Conservation (phyloP, 2,329 filamentous ascomycete genomes). For the Zasmidium citrigriseum region DNA sequence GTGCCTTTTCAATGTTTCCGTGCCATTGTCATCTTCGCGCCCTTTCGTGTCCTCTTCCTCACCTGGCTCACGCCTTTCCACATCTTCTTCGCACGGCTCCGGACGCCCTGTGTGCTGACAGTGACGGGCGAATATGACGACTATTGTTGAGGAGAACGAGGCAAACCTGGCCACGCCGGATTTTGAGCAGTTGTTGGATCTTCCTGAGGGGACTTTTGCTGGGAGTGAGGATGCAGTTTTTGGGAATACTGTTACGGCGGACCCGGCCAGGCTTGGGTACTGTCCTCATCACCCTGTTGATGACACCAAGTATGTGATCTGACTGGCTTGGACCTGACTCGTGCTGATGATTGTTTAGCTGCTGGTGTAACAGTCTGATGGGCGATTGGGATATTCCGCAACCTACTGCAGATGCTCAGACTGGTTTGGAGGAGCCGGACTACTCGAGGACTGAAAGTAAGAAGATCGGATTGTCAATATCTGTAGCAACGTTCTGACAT, state of each 20-base stretch:
- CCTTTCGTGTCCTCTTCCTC: slow-evolving; percentile 3
- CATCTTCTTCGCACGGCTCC: too few species aligned
- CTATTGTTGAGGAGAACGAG: slow-evolving; percentile 18
- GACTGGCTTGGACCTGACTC: background rate
- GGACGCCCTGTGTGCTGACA: slow-evolving; percentile 1
- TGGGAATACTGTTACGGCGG: background rate
- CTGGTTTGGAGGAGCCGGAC: slow-evolving; percentile 27
- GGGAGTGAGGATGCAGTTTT: slow-evolving; percentile 8
- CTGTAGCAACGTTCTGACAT: slow-evolving; percentile 10
- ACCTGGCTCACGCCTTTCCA: background rate
- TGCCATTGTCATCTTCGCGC: slow-evolving; percentile 8
- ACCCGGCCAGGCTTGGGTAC: background rate
- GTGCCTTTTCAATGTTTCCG: slow-evolving; percentile 6
- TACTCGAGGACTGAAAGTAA: slow-evolving; percentile 28
- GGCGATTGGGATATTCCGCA: slow-evolving; percentile 20
- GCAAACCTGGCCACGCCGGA: slow-evolving; percentile 14
- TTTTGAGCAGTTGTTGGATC: slow-evolving; percentile 15
- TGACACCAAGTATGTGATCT: slow-evolving; percentile 13
- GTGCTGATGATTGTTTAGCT: slow-evolving; percentile 7
- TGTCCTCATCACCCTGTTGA: slow-evolving; percentile 20
- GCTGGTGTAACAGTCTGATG: slow-evolving; percentile 20
- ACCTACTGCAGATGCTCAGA: slow-evolving; percentile 1
- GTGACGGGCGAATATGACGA: slow-evolving; percentile 13
- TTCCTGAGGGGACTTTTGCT: slow-evolving; percentile 14
- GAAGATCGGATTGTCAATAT: slow-evolving; percentile 31